Evolutionary conservation across 148 eudicot genomes (phyloP).

Genomic region (Suaeda aralocaspica): DNA sequence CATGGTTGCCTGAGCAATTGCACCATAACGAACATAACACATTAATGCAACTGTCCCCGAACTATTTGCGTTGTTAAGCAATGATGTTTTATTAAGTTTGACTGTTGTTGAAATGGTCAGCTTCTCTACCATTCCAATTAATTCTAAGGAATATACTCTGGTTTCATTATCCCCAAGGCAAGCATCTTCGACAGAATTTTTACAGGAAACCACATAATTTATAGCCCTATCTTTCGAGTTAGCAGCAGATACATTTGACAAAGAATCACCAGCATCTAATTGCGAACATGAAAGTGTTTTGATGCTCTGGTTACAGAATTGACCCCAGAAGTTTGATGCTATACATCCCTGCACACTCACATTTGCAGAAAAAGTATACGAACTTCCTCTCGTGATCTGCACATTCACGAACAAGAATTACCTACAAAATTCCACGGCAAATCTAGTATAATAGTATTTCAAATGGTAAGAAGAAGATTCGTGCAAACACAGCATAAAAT

Average conservation of each 20-base stretch:
- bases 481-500: no score
- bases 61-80: constrained; percentile 27
- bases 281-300: constrained; percentile 55
- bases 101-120: constrained; percentile 44
- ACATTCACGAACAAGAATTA: constrained; percentile 17
- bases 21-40: constrained; percentile 80
- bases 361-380: constrained; percentile 63
- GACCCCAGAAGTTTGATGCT: constrained; percentile 56
- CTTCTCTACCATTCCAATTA: constrained; percentile 48
- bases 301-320: constrained; percentile 74
- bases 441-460: no score
- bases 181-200: constrained; percentile 34
- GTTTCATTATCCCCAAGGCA: constrained; percentile 53
- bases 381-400: constrained; percentile 78
- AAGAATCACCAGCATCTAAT: constrained; percentile 23
- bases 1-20: constrained; percentile 49
- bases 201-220: constrained; percentile 47
- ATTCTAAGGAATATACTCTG: constrained; percentile 52
- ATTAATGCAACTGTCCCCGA: constrained; percentile 36
- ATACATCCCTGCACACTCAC: constrained; percentile 77
- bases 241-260: constrained; percentile 20
- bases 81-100: constrained; percentile 31
- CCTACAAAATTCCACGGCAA: constrained; percentile 8
- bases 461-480: background rate
- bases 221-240: constrained; percentile 25